phyloP scores from a whole-genome alignment of 148 eudicot genomes.

The Limonium bicolor region DNA sequence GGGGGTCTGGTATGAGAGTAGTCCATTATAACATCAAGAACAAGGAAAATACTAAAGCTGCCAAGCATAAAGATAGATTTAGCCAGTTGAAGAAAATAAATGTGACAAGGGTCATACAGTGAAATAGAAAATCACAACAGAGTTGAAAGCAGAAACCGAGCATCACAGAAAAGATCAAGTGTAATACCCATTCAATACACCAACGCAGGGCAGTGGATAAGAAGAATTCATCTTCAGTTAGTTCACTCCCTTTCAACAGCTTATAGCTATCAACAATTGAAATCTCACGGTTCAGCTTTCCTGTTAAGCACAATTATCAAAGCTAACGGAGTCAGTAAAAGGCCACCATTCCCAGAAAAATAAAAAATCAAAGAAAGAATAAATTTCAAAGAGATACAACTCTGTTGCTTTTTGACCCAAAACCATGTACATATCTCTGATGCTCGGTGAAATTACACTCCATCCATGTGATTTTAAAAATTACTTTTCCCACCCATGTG shows the following conservation, averaged over 20 bases:
- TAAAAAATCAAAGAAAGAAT: background rate
- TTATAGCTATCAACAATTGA: constrained; percentile 80
- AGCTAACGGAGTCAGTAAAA: too few relatives aligned
- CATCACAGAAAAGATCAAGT: too few relatives aligned
- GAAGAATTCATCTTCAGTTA: constrained; percentile 62
- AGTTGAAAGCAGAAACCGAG: too few relatives aligned
- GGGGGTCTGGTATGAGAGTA: constrained; percentile 62
- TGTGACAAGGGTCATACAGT: too few relatives aligned
- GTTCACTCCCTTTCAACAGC: constrained; percentile 52
- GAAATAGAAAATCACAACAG: too few relatives aligned
- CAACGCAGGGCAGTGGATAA: constrained; percentile 79
- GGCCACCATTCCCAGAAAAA: background rate
- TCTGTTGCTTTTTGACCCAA: background rate
- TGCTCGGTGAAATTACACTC: too few relatives aligned
- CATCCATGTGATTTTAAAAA: too few relatives aligned
- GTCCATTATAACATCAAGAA: constrained; percentile 84
- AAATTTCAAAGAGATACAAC: too few relatives aligned
- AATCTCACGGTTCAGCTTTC: constrained; percentile 72
- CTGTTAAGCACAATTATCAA: constrained; percentile 23
- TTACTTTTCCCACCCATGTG: too few relatives aligned
- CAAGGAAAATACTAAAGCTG: constrained; percentile 87
- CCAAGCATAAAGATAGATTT: too few relatives aligned
- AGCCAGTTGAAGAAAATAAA: too few relatives aligned
- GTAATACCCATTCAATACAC: constrained; percentile 92
- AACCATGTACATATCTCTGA: background rate